Base-by-base conservation (phyloP, 208 protist genomes). In the Acanthamoeba royreba region DNA sequence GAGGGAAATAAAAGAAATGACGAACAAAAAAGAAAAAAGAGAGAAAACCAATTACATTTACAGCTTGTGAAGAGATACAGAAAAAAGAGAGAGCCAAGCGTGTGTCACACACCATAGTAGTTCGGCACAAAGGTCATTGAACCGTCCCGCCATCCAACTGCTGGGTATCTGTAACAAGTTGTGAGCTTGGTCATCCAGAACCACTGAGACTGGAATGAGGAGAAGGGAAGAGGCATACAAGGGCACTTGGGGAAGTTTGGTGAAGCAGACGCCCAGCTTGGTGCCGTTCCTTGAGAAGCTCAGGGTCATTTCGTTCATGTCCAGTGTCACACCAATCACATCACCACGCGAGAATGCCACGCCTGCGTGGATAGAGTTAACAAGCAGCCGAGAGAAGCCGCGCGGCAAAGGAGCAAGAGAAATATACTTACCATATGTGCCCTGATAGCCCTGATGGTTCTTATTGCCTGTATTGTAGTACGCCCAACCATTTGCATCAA, bases 221-320 rank as follows among this genome's bases (percentile, higher is more conserved):
- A 40, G 0, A 40, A 35, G 7, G n/a, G 25, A 0, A 31, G 55
- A 31, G 3, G 0, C 5, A 66, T 22, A 19, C 55, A 31, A 28
- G 7, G 55, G 15, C 0, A 19, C 35, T 28, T 15, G 13, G 4
- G 69, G 69, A 19, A 81, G 69, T 11, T 9, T 8, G 69, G 69
- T 81, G 42, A 88, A 88, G 81, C 46, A 42, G 8, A 46, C 81
- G 49, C 81, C 81, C 4, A 88, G 46, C 2, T 1, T 22, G 17
- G 40, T 88, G 81, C 81, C 81, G 47, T 88, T 88, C 81, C 61
- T 88, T n/a, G 35, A 88, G 47, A 40, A 88, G 47, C 19, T 88
- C 19, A 88, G 25, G 35, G 53, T 88, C 81, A 40, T 61, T 47
- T 88, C 81, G 46, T 38, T 31, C 43, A 88, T 38, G 81, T 88